These are phyloP conservation scores for Aspergillus texensis DNA, from an alignment of 2,329 filamentous ascomycete species.

Conservation along the genomic window DNA sequence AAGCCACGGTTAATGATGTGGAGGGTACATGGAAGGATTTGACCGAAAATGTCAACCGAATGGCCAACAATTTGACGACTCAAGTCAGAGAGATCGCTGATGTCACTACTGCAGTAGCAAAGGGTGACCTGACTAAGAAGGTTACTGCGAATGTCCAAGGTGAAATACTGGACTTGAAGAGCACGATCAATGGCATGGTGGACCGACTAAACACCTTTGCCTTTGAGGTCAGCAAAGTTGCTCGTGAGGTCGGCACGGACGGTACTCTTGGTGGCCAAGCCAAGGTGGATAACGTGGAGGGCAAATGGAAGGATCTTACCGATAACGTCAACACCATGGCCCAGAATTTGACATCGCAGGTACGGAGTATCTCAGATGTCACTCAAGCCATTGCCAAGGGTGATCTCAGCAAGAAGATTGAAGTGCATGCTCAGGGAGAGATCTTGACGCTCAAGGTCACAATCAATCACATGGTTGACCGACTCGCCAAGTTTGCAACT, in stretches of 20 bases:
- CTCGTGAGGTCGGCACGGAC: conserved; percentile 66
- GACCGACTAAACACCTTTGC: conserved; percentile 66
- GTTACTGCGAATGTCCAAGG: conserved; percentile 92
- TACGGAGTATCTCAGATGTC: conserved; percentile 89
- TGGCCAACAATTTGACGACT: conserved; percentile 97
- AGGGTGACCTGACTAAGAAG: conserved; percentile 92
- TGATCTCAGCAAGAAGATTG: conserved; percentile 94
- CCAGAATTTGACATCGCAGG: conserved; percentile 66
- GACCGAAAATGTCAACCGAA: conserved; percentile 94
- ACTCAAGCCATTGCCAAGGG: conserved; percentile 94
- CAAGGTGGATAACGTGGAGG: conserved; percentile 66
- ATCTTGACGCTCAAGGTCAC: conserved; percentile 93
- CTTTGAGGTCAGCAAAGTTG: conserved; percentile 67
- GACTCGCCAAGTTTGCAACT: conserved; percentile 92
- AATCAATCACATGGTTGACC: conserved; percentile 98
- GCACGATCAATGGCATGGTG: conserved; percentile 76
- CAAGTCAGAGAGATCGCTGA: conserved; percentile 97
- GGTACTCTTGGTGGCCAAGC: conserved; percentile 66
- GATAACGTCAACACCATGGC: conserved; percentile 71
- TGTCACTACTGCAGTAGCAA: conserved; percentile 92
- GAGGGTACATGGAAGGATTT: conserved; percentile 97
- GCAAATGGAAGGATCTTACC: conserved; percentile 68
- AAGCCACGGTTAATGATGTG: conserved; percentile 93
- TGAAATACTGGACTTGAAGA: conserved; percentile 93
- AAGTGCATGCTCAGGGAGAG: conserved; percentile 92